Percentiles rank a stretch among this genome's conserved stretches.
Conservation (phyloP, 2,329 filamentous ascomycete genomes). For the Tolypocladium pustulatum region DNA sequence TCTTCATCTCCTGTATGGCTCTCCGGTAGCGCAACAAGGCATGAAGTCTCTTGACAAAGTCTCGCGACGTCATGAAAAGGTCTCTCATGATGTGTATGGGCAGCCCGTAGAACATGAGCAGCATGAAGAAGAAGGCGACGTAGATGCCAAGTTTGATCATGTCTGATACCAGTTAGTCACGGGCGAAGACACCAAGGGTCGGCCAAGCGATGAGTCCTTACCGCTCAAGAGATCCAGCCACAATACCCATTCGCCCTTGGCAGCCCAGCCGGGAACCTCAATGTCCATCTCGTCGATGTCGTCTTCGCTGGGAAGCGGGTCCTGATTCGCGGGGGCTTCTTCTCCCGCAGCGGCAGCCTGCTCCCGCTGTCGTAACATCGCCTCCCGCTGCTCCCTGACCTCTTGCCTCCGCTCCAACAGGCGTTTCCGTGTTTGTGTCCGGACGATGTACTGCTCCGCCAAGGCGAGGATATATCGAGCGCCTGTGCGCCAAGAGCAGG, state of each 20-base stretch:
- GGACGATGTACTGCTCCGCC: conserved; percentile 64
- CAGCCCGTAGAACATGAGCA: conserved; percentile 87
- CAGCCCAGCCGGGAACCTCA: conserved; percentile 92
- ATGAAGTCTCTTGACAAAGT: conserved; percentile 80
- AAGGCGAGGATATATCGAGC: conserved; percentile 71
- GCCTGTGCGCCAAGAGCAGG: conserved; percentile 70
- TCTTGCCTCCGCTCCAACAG: conserved; percentile 59
- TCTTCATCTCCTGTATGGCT: conserved; percentile 89
- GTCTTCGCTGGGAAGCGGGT: conserved; percentile 52
- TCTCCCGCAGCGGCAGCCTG: conserved; percentile 41
- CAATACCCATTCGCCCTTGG: conserved; percentile 87
- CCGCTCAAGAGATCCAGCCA: conserved; percentile 76
- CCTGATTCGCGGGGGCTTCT: conserved; percentile 40
- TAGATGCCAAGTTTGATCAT: conserved; percentile 88
- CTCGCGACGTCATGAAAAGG: conserved; percentile 85
- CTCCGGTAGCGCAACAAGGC: conserved; percentile 85
- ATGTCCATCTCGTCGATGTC: conserved; percentile 89
- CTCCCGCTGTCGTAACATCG: conserved; percentile 39
- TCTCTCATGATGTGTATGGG: conserved; percentile 96
- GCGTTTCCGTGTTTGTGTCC: conserved; percentile 60
- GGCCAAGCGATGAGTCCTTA: conserved; percentile 27
- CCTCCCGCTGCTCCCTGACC: conserved; percentile 47
- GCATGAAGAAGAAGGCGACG: conserved; percentile 82
- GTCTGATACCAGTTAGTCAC: conserved; percentile 37
- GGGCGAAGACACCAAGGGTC: conserved; percentile 5